Evolutionary conservation across 2,329 filamentous ascomycete genomes (phyloP).

Genomic region (Nemania sp.): DNA sequence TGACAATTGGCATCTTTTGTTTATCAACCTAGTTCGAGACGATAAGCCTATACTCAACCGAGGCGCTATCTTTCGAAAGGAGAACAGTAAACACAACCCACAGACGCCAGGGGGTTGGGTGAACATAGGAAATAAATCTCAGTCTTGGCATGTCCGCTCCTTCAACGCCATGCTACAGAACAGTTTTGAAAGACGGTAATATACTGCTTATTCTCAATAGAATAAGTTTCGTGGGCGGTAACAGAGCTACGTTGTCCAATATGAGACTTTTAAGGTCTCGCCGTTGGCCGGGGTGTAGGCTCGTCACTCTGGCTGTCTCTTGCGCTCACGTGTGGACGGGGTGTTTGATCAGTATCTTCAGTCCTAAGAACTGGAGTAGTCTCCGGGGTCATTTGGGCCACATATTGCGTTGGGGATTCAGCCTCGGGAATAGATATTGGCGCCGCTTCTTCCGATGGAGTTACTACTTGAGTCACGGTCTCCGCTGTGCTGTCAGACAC

Average conservation of each 20-base stretch:
- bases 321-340: conserved; percentile 43
- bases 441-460: conserved; percentile 50
- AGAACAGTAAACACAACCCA: conserved; percentile 5
- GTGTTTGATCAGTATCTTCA: conserved; percentile 49
- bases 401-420: conserved; percentile 28
- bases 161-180: conserved; percentile 37
- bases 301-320: conserved; percentile 42
- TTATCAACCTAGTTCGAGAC: neutral
- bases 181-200: conserved; percentile 21
- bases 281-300: conserved; percentile 46
- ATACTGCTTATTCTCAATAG: conserved; percentile 8
- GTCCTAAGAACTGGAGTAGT: conserved; percentile 30
- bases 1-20: conserved; percentile 2
- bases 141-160: conserved; percentile 29
- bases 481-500: conserved; percentile 56
- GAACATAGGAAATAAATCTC: conserved; percentile 37
- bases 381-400: conserved; percentile 40
- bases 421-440: conserved; percentile 34
- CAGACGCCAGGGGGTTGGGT: conserved; percentile 33
- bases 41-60: conserved; percentile 3
- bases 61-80: neutral
- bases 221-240: neutral
- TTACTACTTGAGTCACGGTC: conserved; percentile 58
- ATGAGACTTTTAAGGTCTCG: conserved; percentile 25
- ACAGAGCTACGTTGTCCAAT: conserved; percentile 1